Percentiles rank a stretch among this genome's conserved stretches.
phyloP scores from a whole-genome alignment of 768 basidiomycete species.

The Tylopilus rubrobrunneus region DNA sequence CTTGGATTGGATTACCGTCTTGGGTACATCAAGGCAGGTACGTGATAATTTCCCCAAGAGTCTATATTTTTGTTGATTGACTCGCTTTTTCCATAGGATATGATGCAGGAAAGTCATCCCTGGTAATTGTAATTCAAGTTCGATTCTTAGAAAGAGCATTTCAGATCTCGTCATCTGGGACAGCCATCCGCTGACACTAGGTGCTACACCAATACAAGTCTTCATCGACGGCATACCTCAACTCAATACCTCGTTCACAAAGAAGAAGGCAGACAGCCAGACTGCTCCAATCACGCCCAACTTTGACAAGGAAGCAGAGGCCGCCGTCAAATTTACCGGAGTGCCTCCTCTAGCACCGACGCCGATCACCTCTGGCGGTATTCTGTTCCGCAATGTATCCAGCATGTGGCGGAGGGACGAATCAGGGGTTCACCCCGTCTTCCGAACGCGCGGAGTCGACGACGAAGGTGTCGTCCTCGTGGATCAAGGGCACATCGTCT shows the following conservation, averaged over 20 bases:
- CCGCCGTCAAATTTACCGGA: constrained; percentile 59
- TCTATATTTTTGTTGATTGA: neutral
- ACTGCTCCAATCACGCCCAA: constrained; percentile 48
- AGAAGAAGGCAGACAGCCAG: constrained; percentile 51
- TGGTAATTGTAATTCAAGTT: neutral
- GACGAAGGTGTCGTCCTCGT: constrained; percentile 42
- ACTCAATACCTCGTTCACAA: constrained; percentile 31
- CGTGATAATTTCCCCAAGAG: neutral
- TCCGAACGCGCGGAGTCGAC: constrained; percentile 8
- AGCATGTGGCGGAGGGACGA: constrained; percentile 30
- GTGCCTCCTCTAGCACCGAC: constrained; percentile 59
- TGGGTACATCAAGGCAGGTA: constrained; percentile 67
- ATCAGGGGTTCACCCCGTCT: constrained; percentile 19
- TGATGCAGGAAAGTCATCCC: constrained; percentile 48
- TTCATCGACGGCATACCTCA: constrained; percentile 84
- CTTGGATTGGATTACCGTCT: constrained; percentile 80
- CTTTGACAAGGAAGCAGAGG: constrained; percentile 57
- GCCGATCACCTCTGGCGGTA: constrained; percentile 27
- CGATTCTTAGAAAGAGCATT: neutral
- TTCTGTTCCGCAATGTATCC: constrained; percentile 55
- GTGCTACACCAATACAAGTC: constrained; percentile 78
- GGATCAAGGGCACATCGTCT: constrained; percentile 50
- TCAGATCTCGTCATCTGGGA: constrained; percentile 62
- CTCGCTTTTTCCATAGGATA: constrained; percentile 41
- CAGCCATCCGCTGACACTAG: constrained; percentile 71